A percentile compares a stretch with the other conserved stretches of the same genome.
These are phyloP conservation scores for Chaetothyriales sp. DNA, from an alignment of 2,329 filamentous ascomycete species.

Conservation along the genomic window DNA sequence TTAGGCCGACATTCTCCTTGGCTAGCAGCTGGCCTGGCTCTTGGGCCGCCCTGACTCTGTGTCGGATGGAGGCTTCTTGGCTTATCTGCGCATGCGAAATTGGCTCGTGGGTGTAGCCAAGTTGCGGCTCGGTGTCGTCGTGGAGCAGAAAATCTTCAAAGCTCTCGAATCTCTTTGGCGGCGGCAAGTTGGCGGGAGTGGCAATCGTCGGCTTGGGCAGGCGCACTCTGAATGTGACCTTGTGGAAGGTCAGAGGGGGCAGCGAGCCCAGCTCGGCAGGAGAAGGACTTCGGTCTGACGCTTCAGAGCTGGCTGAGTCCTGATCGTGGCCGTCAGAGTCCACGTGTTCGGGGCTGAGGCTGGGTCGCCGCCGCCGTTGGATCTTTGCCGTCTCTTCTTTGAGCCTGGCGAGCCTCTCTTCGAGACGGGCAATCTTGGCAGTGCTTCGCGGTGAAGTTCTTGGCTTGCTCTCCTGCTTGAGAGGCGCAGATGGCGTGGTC, in stretches of 20 bases:
- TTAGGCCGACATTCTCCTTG: slow-evolving; percentile 25
- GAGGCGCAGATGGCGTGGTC: not conserved
- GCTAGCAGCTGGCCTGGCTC: slow-evolving; percentile 63
- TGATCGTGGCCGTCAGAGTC: slow-evolving; percentile 3
- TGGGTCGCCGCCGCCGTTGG: not conserved
- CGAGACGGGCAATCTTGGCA: not conserved
- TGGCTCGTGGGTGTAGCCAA: slow-evolving; percentile 40
- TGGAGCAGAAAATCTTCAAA: slow-evolving; percentile 52
- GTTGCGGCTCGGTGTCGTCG: slow-evolving; percentile 31
- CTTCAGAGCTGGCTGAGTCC: slow-evolving; percentile 5
- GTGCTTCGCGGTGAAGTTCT: not conserved
- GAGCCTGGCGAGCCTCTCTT: not conserved
- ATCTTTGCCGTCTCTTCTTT: not conserved
- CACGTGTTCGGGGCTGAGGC: not conserved
- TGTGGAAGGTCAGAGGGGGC: slow-evolving; percentile 16
- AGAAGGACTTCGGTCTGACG: slow-evolving; percentile 1
- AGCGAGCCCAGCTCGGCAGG: not conserved
- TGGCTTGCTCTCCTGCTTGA: slow-evolving; percentile 1
- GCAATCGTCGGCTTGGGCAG: slow-evolving; percentile 38
- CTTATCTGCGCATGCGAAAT: slow-evolving; percentile 32
- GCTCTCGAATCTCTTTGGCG: slow-evolving; percentile 34
- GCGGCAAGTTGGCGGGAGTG: slow-evolving; percentile 38
- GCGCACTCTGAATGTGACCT: slow-evolving; percentile 37
- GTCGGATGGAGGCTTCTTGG: slow-evolving; percentile 56
- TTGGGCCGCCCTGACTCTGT: slow-evolving; percentile 58